phyloP scores from a whole-genome alignment of 768 basidiomycete genomes.

The Sutorius australiensis region DNA sequence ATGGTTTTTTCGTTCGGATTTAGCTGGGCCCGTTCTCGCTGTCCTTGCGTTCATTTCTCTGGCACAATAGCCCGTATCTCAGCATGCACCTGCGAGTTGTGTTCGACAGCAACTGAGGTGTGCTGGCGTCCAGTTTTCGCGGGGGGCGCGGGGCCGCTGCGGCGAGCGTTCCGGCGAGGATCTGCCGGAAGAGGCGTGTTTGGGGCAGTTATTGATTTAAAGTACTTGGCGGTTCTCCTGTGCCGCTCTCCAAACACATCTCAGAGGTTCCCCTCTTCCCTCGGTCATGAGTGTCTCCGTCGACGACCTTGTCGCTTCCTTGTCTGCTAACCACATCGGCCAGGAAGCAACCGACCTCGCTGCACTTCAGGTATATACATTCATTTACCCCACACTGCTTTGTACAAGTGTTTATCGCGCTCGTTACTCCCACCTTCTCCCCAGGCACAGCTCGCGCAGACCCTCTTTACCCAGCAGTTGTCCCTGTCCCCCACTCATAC shows the following conservation, averaged over 20 bases:
- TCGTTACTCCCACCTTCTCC: not conserved
- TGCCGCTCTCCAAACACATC: not conserved
- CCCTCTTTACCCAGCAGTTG: conserved; percentile 36
- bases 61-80: not conserved
- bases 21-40: not conserved
- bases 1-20: not conserved
- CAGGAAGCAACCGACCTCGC: conserved; percentile 52
- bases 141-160: not conserved
- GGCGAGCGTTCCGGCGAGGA: not conserved
- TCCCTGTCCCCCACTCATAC: conserved; percentile 18
- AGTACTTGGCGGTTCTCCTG: conserved; percentile 11
- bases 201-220: conserved; percentile 19
- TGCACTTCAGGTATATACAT: conserved; percentile 39
- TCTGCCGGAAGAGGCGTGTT: conserved; percentile 23
- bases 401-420: conserved; percentile 16
- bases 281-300: conserved; percentile 44
- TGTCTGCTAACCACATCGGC: conserved; percentile 46
- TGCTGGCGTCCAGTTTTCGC: not conserved
- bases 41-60: not conserved
- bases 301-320: conserved; percentile 49
- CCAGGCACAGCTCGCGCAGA: conserved; percentile 46
- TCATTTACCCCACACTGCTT: conserved; percentile 17
- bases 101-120: conserved; percentile 9
- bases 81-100: not conserved
- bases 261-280: not conserved